Evolutionary conservation across 768 basidiomycete species (phyloP).

Genomic region (Scleroderma bovista): DNA sequence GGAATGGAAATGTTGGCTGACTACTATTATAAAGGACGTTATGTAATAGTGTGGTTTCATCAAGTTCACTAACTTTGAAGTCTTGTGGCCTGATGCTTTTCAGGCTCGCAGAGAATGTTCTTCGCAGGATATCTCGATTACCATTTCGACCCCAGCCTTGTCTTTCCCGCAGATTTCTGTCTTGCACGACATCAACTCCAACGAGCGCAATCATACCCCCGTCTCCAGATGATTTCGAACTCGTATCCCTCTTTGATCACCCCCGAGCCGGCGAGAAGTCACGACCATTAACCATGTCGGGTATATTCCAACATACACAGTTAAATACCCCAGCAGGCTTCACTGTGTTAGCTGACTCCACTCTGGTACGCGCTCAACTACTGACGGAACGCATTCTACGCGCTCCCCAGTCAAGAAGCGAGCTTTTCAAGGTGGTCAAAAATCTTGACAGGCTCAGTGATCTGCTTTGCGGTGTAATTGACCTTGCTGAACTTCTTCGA

Average conservation of each 20-base stretch:
- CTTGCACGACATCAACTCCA: constrained; percentile 35
- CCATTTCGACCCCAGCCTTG: constrained; percentile 40
- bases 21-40: too few relatives aligned
- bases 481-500: constrained; percentile 89
- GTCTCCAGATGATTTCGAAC: constrained; percentile 57
- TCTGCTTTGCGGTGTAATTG: constrained; percentile 92
- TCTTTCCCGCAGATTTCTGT: constrained; percentile 23
- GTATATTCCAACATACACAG: constrained; percentile 78
- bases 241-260: constrained; percentile 69
- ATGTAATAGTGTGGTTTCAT: too few relatives aligned
- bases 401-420: constrained; percentile 64
- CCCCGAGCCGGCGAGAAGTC: constrained; percentile 37
- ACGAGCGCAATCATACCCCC: constrained; percentile 52
- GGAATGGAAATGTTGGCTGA: too few relatives aligned
- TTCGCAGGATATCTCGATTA: constrained; percentile 31
- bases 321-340: constrained; percentile 69
- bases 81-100: constrained; percentile 28
- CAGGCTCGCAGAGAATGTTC: constrained; percentile 34
- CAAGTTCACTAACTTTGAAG: too few relatives aligned
- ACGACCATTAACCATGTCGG: constrained; percentile 52
- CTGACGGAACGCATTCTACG: constrained; percentile 81
- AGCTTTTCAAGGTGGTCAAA: constrained; percentile 85
- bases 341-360: constrained; percentile 67
- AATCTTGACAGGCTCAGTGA: constrained; percentile 96
- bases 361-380: constrained; percentile 71